phyloP scores from a whole-genome alignment of 495 filamentous ascomycete species.

The Penicillium crystallinum region DNA sequence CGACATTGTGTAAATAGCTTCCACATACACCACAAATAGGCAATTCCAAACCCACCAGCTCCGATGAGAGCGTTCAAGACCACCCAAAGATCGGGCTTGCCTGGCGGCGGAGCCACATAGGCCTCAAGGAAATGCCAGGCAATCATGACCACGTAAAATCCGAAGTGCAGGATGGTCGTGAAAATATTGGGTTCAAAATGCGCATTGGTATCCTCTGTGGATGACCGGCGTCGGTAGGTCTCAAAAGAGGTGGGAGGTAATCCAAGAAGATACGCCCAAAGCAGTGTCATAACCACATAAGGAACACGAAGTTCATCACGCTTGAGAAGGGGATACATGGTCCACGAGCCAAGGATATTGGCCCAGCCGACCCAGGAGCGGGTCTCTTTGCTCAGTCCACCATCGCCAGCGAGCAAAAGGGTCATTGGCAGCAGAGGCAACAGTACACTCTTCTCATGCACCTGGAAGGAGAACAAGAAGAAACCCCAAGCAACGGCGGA shows the following conservation, averaged over 20 bases:
- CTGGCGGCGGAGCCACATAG: constrained; percentile 57
- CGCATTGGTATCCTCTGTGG: constrained; percentile 35
- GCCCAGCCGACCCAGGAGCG: constrained; percentile 91
- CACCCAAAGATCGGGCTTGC: constrained; percentile 90
- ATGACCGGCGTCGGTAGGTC: constrained; percentile 49
- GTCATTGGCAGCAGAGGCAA: constrained; percentile 91
- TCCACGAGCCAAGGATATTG: constrained; percentile 89
- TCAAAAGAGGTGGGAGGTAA: constrained; percentile 71
- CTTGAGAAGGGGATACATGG: constrained; percentile 83
- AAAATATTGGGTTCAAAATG: constrained; percentile 41
- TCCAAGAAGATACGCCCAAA: constrained; percentile 89
- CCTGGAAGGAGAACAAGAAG: constrained; percentile 94
- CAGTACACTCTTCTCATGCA: constrained; percentile 94
- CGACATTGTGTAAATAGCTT: constrained; percentile 59
- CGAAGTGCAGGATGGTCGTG: constrained; percentile 63
- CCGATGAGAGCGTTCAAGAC: constrained; percentile 85
- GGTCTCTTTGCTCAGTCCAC: constrained; percentile 66
- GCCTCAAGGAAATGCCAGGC: constrained; percentile 74
- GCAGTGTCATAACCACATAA: constrained; percentile 72
- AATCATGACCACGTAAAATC: constrained; percentile 71
- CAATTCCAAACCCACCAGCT: constrained; percentile 75
- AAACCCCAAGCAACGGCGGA: constrained; percentile 89
- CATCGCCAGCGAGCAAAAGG: constrained; percentile 68
- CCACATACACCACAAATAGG: constrained; percentile 86
- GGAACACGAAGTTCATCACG: constrained; percentile 80